Evolutionary conservation across 352 stramenopile genomes (phyloP), one percentile per base, ranked within the genome.

Genomic region (Blastocystis sp.): DNA sequence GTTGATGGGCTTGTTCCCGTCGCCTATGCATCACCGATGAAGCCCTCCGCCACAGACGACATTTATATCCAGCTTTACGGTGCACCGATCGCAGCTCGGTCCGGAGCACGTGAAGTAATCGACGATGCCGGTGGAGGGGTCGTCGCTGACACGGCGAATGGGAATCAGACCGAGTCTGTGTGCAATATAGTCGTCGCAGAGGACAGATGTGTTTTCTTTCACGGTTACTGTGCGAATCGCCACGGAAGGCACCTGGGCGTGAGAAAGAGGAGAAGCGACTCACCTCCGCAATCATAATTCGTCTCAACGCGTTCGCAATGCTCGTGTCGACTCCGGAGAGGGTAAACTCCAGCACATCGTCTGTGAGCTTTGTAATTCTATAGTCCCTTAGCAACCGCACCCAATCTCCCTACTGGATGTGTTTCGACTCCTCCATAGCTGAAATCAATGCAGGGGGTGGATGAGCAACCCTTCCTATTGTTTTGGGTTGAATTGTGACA

Each of bases 211-310:
- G 69, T 84, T 84, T 70, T 84, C 60, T 42, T 54, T 68, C 38
- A 84, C 66, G 54, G 74, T 84, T 38, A 84, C 74, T 14, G 74
- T 84, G 43, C 74, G 74, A 57, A 84, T 84, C 21, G 74, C 74
- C 24, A 84, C 74, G 24, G 74, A 84, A n/a, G 74, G 74, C 6
- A 84, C 74, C 74, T 84, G 43, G 19, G 28, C 28, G 21, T 38
- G 43, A 34, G 66, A 84, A 84, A 24, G 40, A 57, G 1, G 19
- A 6, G 69, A 52, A 24, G 14, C 65, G 19, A 24, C 24, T 24
- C 28, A 69, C 74, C 69, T 84, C 74, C 17, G 74, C 74, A 52
- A 84, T 84, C 74, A 84, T 84, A 70, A 84, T 84, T 68, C 74
- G 57, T 84, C 74, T 52, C 34, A 84, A 57, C 6, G 24, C 74